Base-by-base conservation (phyloP, 169 alveolate genomes). In the Eimeria tenella region DNA sequence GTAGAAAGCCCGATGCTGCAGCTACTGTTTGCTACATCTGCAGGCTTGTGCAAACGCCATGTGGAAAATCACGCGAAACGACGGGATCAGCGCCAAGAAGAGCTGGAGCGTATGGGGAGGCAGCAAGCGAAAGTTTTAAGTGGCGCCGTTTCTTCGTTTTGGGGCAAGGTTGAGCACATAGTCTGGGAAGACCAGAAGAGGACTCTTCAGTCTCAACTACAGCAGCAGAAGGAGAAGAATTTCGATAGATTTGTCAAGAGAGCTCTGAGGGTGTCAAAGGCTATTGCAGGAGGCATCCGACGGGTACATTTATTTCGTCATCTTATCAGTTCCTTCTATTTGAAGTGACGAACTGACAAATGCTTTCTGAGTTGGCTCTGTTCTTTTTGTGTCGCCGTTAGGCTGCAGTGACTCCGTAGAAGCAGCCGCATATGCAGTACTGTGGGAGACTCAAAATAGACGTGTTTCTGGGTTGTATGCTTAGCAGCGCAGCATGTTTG, bases 141-240 rank as follows among this genome's bases (percentile, higher is more conserved):
- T 21, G 89, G 56, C 7, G 60, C 82, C 0, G 94, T 90, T 31
- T 60, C 86, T 42, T 13, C 83, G 42, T 90, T 90, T 62, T 90
- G 94, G 94, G n/a, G 10, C 5, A 68, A 71, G 11, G 74, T 75
- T 11, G 94, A 90, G 63, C 90, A 63, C 71, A 15, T 90, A 42
- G 90, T 90, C n/a, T 77, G 90, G 94, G 90, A 77, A 82, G 53
- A 86, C 13, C 88, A 90, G 58, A 75, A 90, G 90, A 68, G 90
- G 4, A 9, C 50, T 31, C 83, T 90, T 58, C 90, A 77, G 94
- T n/a, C 73, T 56, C 94, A 90, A 52, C 84, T 90, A 60, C 94
- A 79, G 83, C 90, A 75, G 84, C 74, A 90, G 84, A 75, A 79
- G 84, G 86, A 56, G 23, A 77, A 77, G 63, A 10, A 77, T 19